phyloP scores from a whole-genome alignment of 495 filamentous ascomycete genomes.

The Delitschia confertaspora region DNA sequence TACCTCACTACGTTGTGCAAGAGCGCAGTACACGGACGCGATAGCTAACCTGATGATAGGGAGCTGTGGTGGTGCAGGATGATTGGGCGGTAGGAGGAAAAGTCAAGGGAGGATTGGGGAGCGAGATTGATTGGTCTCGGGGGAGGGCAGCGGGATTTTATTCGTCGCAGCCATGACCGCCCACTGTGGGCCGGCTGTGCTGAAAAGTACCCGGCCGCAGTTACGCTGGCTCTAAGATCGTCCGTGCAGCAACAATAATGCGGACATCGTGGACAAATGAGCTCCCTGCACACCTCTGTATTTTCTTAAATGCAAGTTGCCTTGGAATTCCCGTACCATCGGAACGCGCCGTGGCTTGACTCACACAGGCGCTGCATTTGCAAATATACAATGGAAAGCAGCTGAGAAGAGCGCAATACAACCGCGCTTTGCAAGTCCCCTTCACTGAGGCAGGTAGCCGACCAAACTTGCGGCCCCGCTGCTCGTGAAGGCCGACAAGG shows the following conservation, averaged over 20 bases:
- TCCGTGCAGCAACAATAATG: background rate
- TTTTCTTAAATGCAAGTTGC: background rate
- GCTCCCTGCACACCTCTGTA: background rate
- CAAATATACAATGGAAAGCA: too few species aligned
- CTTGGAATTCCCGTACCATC: background rate
- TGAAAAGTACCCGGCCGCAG: background rate
- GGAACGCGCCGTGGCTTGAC: too few species aligned
- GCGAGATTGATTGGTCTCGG: conserved; percentile 12
- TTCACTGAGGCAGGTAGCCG: too few species aligned
- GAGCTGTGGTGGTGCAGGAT: conserved; percentile 12
- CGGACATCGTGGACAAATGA: background rate
- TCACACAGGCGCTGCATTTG: too few species aligned
- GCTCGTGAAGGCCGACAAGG: too few species aligned
- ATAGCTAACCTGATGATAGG: conserved; percentile 11
- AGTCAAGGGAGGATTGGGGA: conserved; percentile 2
- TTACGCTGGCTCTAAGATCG: background rate
- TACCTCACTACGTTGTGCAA: conserved; percentile 9
- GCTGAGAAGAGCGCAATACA: too few species aligned
- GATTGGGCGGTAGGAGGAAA: conserved; percentile 13
- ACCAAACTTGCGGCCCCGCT: too few species aligned
- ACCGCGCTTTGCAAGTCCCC: too few species aligned
- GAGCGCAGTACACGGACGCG: conserved; percentile 6
- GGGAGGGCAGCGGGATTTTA: conserved; percentile 15
- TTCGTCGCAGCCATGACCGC: conserved; percentile 9
- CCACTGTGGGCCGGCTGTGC: conserved; percentile 1